Evolutionary conservation across 208 protist genomes (phyloP).

Genomic region (Trypanosoma scelopori): DNA sequence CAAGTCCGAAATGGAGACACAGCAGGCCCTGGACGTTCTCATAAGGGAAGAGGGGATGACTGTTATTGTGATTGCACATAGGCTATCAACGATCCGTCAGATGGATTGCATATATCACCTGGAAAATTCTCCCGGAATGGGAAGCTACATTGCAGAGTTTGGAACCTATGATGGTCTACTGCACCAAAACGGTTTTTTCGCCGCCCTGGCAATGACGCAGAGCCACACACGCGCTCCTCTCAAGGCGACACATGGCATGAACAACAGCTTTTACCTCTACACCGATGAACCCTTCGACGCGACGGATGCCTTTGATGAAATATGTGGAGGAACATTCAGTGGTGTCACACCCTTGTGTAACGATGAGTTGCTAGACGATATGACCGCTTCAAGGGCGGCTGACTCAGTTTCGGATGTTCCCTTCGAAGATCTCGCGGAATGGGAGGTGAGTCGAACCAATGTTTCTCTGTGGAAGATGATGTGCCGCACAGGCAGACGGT

Average conservation of each 20-base stretch:
- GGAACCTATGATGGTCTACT: constrained; percentile 32
- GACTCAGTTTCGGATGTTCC: constrained; percentile 1
- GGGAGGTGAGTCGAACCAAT: constrained; percentile 18
- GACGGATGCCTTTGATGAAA: not conserved
- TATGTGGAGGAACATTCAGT: not conserved
- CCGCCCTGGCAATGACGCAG: constrained; percentile 28
- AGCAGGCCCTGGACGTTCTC: constrained; percentile 29
- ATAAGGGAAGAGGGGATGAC: constrained; percentile 29
- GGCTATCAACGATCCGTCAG: constrained; percentile 49
- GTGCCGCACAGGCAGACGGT: constrained; percentile 13
- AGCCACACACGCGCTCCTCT: constrained; percentile 14
- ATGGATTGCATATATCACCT: constrained; percentile 55
- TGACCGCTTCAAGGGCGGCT: not conserved
- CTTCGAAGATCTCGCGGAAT: constrained; percentile 27
- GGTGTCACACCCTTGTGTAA: not conserved
- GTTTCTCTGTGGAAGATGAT: constrained; percentile 27
- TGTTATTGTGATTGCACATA: constrained; percentile 48
- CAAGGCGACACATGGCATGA: constrained; percentile 24
- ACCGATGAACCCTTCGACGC: not conserved
- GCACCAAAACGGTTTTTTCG: constrained; percentile 32
- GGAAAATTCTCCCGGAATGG: constrained; percentile 13
- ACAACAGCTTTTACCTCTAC: constrained; percentile 47
- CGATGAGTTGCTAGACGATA: not conserved
- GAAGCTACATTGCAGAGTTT: constrained; percentile 31
- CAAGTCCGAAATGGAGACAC: constrained; percentile 36